Evolutionary conservation across 2,329 filamentous ascomycete genomes (phyloP).

Genomic region (Clonostachys rhizophaga): DNA sequence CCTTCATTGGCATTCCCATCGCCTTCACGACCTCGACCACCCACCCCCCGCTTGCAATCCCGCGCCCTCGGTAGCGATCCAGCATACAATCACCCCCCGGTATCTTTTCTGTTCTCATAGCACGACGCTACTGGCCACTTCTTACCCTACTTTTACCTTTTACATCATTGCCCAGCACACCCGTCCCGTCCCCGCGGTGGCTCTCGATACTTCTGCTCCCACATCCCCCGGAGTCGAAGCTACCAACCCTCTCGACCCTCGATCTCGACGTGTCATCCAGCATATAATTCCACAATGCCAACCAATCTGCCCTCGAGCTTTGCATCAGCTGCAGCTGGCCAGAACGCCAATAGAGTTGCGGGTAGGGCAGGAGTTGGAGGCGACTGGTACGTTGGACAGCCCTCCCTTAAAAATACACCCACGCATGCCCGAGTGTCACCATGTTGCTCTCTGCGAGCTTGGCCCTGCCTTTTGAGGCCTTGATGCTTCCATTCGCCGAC

Average conservation of each 20-base stretch:
- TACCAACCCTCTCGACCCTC: neutral
- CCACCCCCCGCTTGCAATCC: no score
- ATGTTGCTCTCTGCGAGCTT: constrained; percentile 1
- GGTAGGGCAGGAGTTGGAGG: constrained; percentile 52
- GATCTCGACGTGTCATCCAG: neutral
- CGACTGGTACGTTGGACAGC: constrained; percentile 63
- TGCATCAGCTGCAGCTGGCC: constrained; percentile 76
- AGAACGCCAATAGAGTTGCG: constrained; percentile 57
- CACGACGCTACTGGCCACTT: neutral
- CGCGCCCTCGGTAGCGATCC: no score
- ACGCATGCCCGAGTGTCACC: neutral
- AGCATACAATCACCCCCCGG: no score
- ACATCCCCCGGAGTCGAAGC: neutral
- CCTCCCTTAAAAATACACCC: neutral
- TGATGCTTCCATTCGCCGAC: neutral
- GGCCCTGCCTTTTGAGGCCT: neutral
- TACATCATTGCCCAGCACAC: neutral
- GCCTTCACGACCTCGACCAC: no score
- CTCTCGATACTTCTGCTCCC: no score
- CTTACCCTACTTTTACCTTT: neutral
- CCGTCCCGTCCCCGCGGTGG: neutral
- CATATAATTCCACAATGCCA: constrained; percentile 42
- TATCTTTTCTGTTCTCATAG: neutral
- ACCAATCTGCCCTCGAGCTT: constrained; percentile 78
- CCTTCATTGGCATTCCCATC: no score